Base-by-base conservation (phyloP, 2,329 filamentous ascomycete species). In the Xylaria sp. region DNA sequence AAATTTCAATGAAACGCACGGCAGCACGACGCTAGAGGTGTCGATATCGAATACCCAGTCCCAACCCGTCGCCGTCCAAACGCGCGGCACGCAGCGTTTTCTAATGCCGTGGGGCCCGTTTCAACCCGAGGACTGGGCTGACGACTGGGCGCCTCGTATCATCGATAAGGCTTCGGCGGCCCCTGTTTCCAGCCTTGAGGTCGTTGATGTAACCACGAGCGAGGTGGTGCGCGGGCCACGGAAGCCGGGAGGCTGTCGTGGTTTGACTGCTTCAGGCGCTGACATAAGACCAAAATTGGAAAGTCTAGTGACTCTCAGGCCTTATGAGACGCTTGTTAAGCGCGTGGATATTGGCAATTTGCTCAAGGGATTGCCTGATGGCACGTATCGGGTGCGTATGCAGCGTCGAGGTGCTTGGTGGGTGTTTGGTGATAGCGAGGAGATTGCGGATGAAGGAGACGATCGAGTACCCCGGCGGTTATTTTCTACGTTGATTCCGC, bases 381-480 rank as follows among this genome's bases (percentile, higher is more conserved):
- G 68, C 18, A 68, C 28, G 8, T 70, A 65, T 62, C 50, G 56
- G 50, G 39, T 70, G 20, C 55, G 37, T 20, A 68, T 68, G 62
- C 23, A 28, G 34, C 65, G 65, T 44, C 68, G 61, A 48, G 64
- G 61, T 12, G 37, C 59, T 20, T 70, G 69, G 69, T 70, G 69
- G 69, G 63, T 57, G 23, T 34, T 52, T 41, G 63, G 68, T 20
- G 58, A 57, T 39, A 34, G 37, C 9, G 56, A 66, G 25, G 52
- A 63, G 34, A 65, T 70, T 54, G 20, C 37, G 39, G 63, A 65
- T 50, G 62, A 57, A 52, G 62, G 56, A 52, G 63, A 69, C 63
- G 62, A 59, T 59, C 51, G 57, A 44, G 58, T 69, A 20, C 56
- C 66, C 9, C 28, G 41, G 57, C 56, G 34, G 48, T 28, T 65